Percentiles rank a stretch among this genome's conserved stretches.
Conservation (phyloP, 2,329 filamentous ascomycete species). For the Pseudogymnoascus sp. region DNA sequence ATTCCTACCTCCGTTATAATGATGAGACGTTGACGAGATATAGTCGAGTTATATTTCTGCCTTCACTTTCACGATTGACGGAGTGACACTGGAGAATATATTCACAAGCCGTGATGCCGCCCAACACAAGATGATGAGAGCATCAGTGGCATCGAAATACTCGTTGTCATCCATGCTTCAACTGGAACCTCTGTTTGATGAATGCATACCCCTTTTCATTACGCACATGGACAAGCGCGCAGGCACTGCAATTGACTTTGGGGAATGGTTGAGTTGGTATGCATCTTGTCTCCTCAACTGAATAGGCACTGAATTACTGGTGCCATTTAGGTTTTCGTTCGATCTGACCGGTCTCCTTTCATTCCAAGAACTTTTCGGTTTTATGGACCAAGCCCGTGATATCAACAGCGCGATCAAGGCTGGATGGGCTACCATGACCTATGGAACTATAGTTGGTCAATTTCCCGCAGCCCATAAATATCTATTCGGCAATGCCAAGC, state of each 20-base stretch:
- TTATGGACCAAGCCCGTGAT: conserved; percentile 12
- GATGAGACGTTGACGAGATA: background rate
- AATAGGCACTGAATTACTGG: background rate
- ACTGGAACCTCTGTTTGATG: conserved; percentile 2
- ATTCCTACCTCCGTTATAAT: background rate
- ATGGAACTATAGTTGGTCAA: conserved; percentile 8
- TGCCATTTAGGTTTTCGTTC: conserved; percentile 12
- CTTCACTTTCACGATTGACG: background rate
- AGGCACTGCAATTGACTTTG: conserved; percentile 8
- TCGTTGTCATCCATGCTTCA: background rate
- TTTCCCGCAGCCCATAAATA: conserved; percentile 6
- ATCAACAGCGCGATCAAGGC: conserved; percentile 11
- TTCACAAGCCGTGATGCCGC: background rate
- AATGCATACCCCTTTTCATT: conserved; percentile 5
- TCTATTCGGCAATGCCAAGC: conserved; percentile 9
- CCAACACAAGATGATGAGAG: background rate
- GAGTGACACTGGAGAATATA: background rate
- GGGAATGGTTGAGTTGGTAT: conserved; percentile 9
- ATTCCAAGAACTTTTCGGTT: conserved; percentile 12
- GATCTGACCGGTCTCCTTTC: conserved; percentile 14
- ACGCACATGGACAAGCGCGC: background rate
- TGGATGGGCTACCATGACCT: background rate
- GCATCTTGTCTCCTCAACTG: background rate
- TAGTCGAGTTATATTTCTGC: background rate
- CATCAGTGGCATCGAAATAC: background rate